Evolutionary conservation across 306 rosid species (phyloP), one percentile per base, ranked within the genome.

Genomic region (Dryas alaskensis): DNA sequence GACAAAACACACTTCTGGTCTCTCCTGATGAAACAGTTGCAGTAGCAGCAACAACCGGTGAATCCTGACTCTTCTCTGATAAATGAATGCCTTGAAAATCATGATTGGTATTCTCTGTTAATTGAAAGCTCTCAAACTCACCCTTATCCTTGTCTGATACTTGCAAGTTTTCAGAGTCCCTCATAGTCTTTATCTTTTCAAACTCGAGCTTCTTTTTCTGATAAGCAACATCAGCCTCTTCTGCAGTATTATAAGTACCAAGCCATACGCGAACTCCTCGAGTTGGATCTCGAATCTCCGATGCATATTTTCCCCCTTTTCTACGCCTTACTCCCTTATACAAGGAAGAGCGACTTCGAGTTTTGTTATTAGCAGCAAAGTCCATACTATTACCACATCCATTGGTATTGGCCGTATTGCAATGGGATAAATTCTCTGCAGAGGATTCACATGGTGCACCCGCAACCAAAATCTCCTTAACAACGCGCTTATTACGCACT

Each of bases 311-410:
- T 14, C 90, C 87, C 86, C 84, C 82, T 79, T 81, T 87, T 75
- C 92, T 80, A 13, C 82, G 82, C 25, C 86, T 79, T 67, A 89
- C 96, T 7, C 96, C 92, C 74, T 58, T 84, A 59, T 71, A 80
- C 60, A 60, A 40, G 39, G 90, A 67, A 0, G 88, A 73, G 7
- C 78, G 13, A 77, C 73, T 81, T 62, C 25, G 62, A 14, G 39
- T 14, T 45, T 76, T 61, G 67, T 68, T 63, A 17, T 49, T 47
- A 39, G 63, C 72, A n/a, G 25, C 67, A 60, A 27, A n/a, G 22
- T 55, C 59, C 39, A 69, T 4, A 60, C 50, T 13, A 42, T n/a
- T 22, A 46, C 64, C 76, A 69, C 45, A 76, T 39, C 43, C 60
- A 44, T 48, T 49, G 27, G 8, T 12, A 6, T 22, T 22, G 22